Evolutionary conservation across 352 stramenopile species (phyloP).

Genomic region (Phytophthora melonis): DNA sequence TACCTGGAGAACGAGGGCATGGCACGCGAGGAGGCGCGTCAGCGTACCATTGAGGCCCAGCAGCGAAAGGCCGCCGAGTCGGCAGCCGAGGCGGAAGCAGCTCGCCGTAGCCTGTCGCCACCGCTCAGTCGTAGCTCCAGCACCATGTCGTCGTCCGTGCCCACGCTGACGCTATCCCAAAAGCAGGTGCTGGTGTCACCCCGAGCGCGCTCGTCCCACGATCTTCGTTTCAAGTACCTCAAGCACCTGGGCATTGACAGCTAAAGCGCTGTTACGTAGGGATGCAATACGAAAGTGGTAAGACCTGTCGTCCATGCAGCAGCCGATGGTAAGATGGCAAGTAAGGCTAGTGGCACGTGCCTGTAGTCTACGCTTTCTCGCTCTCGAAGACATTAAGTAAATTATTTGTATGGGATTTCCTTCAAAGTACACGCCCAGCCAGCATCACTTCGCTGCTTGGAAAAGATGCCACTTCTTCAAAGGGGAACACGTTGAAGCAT

Average conservation of each 20-base stretch:
- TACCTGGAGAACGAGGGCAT: constrained; percentile 78
- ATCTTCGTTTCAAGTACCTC: constrained; percentile 90
- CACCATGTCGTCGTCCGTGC: constrained; percentile 33
- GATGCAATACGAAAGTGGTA: constrained; percentile 15
- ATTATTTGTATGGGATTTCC: constrained; percentile 28
- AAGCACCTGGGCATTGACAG: constrained; percentile 89
- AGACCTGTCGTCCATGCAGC: not conserved
- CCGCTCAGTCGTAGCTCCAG: constrained; percentile 47
- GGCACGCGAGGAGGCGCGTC: constrained; percentile 67
- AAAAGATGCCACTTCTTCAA: not conserved
- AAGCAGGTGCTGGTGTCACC: constrained; percentile 82
- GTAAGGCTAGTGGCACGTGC: not conserved
- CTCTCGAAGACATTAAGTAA: constrained; percentile 27
- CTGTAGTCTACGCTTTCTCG: not conserved
- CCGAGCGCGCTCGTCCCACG: constrained; percentile 70
- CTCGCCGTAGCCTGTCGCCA: constrained; percentile 41
- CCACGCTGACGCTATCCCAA: constrained; percentile 62
- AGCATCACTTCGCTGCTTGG: no score
- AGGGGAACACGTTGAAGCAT: not conserved
- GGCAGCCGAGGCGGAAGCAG: constrained; percentile 33
- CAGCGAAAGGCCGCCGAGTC: constrained; percentile 34
- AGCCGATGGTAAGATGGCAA: not conserved
- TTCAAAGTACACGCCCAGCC: constrained; percentile 1
- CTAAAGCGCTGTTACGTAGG: constrained; percentile 24
- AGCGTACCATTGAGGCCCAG: constrained; percentile 56